A percentile compares a stretch with the other conserved stretches of the same genome.
Conservation (phyloP, 257 asterid genomes). For the Capsicum baccatum region DNA sequence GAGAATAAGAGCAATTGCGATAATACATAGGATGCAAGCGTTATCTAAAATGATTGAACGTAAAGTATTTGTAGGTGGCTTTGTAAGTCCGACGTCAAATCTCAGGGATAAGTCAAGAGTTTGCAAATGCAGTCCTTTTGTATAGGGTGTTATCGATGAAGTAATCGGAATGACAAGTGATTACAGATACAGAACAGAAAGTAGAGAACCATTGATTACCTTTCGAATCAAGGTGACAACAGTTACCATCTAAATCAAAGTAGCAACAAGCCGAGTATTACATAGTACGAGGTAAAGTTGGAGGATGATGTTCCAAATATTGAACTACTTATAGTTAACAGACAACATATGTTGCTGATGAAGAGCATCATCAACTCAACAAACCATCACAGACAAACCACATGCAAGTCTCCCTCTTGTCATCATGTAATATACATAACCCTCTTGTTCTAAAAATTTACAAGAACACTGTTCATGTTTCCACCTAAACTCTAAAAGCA, state of each 20-base stretch:
- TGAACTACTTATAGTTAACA: neutral
- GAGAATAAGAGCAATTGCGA: too few species aligned
- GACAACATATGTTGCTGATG: neutral
- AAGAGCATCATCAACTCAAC: neutral
- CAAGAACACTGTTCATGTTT: conserved; percentile 21
- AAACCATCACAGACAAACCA: neutral
- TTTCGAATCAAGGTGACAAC: neutral
- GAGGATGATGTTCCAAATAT: neutral
- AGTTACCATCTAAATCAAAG: too few species aligned
- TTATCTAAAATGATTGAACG: too few species aligned
- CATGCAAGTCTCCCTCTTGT: conserved; percentile 5
- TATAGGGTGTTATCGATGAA: neutral
- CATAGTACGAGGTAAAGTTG: too few species aligned
- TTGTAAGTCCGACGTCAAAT: too few species aligned
- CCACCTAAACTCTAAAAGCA: conserved; percentile 28
- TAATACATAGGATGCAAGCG: too few species aligned
- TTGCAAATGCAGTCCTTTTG: too few species aligned
- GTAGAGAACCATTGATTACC: neutral
- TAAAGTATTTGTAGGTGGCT: too few species aligned
- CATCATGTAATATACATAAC: conserved; percentile 21
- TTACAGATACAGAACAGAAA: neutral
- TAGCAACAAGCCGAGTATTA: too few species aligned
- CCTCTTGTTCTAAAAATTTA: conserved; percentile 26
- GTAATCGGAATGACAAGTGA: neutral
- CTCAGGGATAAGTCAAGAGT: too few species aligned